Evolutionary conservation across 2,329 filamentous ascomycete species (phyloP).

Genomic region (Phialemonium atrogriseum): DNA sequence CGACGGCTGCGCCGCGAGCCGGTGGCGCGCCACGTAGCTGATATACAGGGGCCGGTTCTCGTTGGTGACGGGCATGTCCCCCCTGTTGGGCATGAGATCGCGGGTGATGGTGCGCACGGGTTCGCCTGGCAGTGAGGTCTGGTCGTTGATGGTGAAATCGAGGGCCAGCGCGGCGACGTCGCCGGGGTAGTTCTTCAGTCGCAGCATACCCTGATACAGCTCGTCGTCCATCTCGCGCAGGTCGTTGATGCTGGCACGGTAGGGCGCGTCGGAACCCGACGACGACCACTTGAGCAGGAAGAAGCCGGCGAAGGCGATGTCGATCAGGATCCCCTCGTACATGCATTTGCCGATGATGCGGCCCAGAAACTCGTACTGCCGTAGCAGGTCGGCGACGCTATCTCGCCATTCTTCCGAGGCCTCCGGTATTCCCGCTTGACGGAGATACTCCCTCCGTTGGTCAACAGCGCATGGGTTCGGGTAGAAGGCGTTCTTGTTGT

Average conservation of each 20-base stretch:
- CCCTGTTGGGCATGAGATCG: slow-evolving; percentile 69
- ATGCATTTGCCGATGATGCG: slow-evolving; percentile 92
- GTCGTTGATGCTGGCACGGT: slow-evolving; percentile 91
- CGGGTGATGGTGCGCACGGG: slow-evolving; percentile 57
- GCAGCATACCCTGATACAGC: slow-evolving; percentile 76
- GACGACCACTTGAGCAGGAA: slow-evolving; percentile 94
- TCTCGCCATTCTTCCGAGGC: slow-evolving; percentile 48
- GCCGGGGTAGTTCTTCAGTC: slow-evolving; percentile 77
- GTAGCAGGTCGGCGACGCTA: slow-evolving; percentile 52
- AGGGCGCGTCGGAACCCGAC: slow-evolving; percentile 51
- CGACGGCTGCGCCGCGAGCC: slow-evolving; percentile 70
- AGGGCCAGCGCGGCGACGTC: slow-evolving; percentile 74
- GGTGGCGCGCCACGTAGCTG: slow-evolving; percentile 80
- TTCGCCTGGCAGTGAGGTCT: slow-evolving; percentile 36
- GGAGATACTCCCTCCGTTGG: slow-evolving; percentile 52
- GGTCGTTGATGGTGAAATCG: slow-evolving; percentile 84
- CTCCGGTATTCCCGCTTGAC: slow-evolving; percentile 40
- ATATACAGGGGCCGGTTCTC: slow-evolving; percentile 93
- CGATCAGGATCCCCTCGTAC: slow-evolving; percentile 92
- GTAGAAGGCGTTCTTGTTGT: slow-evolving; percentile 78
- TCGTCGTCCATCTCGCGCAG: slow-evolving; percentile 84
- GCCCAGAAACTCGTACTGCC: slow-evolving; percentile 83
- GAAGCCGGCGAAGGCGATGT: slow-evolving; percentile 88
- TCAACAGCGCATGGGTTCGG: slow-evolving; percentile 77
- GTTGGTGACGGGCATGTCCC: slow-evolving; percentile 74